Conservation (phyloP, 495 filamentous ascomycete species). For the Cudoniella acicularis region DNA sequence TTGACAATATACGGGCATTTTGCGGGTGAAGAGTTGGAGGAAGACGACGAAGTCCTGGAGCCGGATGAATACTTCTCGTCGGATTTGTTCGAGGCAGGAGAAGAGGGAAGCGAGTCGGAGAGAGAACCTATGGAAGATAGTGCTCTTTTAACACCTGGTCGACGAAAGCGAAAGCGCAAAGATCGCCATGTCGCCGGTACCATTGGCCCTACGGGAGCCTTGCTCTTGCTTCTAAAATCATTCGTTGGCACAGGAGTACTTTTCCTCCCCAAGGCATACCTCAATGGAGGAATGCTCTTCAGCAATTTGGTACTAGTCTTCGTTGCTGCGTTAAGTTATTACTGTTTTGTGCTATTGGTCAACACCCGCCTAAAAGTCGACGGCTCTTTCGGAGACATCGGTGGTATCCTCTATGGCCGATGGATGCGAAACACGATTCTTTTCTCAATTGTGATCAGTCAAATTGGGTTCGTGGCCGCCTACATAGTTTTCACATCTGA, state of each 20-base stretch:
- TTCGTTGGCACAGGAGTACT: slow-evolving; percentile 21
- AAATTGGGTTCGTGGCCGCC: slow-evolving; percentile 93
- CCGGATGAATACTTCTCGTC: slow-evolving; percentile 75
- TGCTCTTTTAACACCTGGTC: slow-evolving; percentile 69
- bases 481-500: slow-evolving; percentile 98
- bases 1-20: slow-evolving; percentile 94
- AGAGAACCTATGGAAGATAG: slow-evolving; percentile 77
- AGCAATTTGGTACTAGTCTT: slow-evolving; percentile 83
- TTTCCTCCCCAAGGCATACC: slow-evolving; percentile 72
- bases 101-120: slow-evolving; percentile 56
- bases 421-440: slow-evolving; percentile 87
- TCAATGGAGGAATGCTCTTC: slow-evolving; percentile 97
- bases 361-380: slow-evolving; percentile 78
- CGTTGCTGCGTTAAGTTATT: slow-evolving; percentile 83
- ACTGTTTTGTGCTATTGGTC: slow-evolving; percentile 92
- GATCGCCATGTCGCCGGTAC: slow-evolving; percentile 65
- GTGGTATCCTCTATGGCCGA: slow-evolving; percentile 84
- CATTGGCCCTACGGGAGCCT: slow-evolving; percentile 68
- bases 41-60: slow-evolving; percentile 83
- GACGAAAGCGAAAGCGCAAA: slow-evolving; percentile 68
- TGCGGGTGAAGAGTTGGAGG: slow-evolving; percentile 91
- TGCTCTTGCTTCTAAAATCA: slow-evolving; percentile 74
- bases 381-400: slow-evolving; percentile 94
- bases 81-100: slow-evolving; percentile 24
- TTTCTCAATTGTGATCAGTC: slow-evolving; percentile 84